Evolutionary conservation across 495 filamentous ascomycete species (phyloP).

Genomic region (Penicillium silybi): DNA sequence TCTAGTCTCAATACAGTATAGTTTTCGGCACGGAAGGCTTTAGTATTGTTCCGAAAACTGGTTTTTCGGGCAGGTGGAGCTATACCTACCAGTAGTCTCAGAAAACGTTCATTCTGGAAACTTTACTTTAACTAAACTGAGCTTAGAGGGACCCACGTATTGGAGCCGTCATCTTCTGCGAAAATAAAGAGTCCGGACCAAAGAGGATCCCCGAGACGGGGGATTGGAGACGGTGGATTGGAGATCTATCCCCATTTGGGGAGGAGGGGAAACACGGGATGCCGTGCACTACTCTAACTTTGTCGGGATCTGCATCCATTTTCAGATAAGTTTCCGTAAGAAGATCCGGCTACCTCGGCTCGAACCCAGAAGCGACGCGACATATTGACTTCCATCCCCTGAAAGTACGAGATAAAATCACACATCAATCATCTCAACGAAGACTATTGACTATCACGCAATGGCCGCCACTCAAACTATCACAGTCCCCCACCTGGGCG

Average conservation of each 20-base stretch:
- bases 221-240: too few relatives aligned
- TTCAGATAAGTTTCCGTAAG: not conserved
- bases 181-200: too few relatives aligned
- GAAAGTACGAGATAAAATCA: not conserved
- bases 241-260: too few relatives aligned
- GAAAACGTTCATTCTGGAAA: not conserved
- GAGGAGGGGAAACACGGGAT: not conserved
- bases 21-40: not conserved
- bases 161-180: not conserved
- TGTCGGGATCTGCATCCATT: not conserved
- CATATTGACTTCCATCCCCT: too few relatives aligned
- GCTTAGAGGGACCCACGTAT: not conserved
- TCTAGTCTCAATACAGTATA: too few relatives aligned
- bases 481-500: conserved; percentile 51
- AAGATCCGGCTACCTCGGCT: not conserved
- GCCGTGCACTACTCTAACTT: not conserved
- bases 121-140: not conserved
- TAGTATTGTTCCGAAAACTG: not conserved
- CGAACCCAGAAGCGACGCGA: not conserved
- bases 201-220: too few relatives aligned
- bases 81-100: not conserved
- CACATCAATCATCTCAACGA: not conserved
- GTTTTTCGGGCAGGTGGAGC: not conserved
- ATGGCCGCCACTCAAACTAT: conserved; percentile 35
- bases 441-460: not conserved